Conservation (phyloP, 306 rosid species). For the Parietaria judaica region DNA sequence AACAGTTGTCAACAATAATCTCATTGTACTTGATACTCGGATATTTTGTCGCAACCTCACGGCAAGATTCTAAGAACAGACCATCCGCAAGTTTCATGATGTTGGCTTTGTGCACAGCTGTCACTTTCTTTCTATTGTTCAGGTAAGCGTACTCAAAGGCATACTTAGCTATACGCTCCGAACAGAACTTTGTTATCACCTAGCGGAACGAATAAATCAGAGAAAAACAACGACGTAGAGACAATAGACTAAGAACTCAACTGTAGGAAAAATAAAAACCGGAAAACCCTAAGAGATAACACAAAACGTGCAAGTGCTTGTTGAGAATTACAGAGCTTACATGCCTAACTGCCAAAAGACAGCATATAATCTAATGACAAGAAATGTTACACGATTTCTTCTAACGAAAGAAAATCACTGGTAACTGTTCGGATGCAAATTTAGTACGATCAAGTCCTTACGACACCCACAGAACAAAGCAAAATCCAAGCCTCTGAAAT, state of each 20-base stretch:
- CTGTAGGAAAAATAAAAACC: background rate
- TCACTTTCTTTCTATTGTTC: constrained; percentile 79
- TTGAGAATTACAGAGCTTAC: too few species aligned
- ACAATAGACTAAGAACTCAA: background rate
- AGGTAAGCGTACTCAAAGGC: constrained; percentile 93
- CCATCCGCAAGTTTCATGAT: constrained; percentile 96
- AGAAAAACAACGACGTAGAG: constrained; percentile 9
- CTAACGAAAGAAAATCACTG: too few species aligned
- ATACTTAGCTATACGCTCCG: constrained; percentile 76
- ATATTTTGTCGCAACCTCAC: constrained; percentile 58
- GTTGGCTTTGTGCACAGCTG: constrained; percentile 96
- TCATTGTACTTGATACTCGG: constrained; percentile 56
- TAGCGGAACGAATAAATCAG: constrained; percentile 33
- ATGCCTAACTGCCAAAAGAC: too few species aligned
- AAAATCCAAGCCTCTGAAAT: too few species aligned
- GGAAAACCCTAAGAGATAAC: too few species aligned
- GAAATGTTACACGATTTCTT: too few species aligned
- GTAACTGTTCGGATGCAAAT: too few species aligned
- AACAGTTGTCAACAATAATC: constrained; percentile 79
- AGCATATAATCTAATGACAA: too few species aligned
- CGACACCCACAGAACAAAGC: too few species aligned
- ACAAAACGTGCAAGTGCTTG: too few species aligned
- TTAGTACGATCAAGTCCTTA: too few species aligned
- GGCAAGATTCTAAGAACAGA: constrained; percentile 77
- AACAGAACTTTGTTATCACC: constrained; percentile 94